Evolutionary conservation across 306 rosid species (phyloP), one percentile per base, ranked within the genome.

Genomic region (Alnus glutinosa): DNA sequence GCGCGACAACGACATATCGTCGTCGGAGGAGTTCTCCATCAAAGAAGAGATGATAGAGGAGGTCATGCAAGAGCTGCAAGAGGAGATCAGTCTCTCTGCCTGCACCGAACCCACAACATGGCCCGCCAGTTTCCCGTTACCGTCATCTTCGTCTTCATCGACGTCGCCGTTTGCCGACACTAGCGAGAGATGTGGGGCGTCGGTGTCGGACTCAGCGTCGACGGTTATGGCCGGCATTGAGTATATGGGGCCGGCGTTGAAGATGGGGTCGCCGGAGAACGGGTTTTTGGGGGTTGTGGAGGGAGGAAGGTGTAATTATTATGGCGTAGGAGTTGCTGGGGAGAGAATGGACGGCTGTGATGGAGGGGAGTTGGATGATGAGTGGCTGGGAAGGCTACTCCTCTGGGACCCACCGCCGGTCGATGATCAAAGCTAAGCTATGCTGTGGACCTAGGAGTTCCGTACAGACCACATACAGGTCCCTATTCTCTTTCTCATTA

Each of bases 181-280:
- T 1, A 49, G 79, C 30, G 83, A 81, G 82, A 85, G 80, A 58
- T 85, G 85, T 28, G 85, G 85, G 58, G 78, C 78, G 34, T 82
- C 80, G 8, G 67, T 85, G 5, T 85, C 85, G 2, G 80, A 85
- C 71, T 44, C 74, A 49, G 71, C 47, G 36, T 85, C 85, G 30
- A 81, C 83, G 7, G 78, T 81, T 49, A 81, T 85, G 88, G 80
- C 78, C 2, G 85, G 88, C 0, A 12, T 81, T 12, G 75, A 69
- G 77, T 69, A 42, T 9, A 62, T 54, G 44, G 71, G 75, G 11
- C 18, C 51, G 18, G 11, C 58, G 51, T 39, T 71, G 34, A 34
- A 23, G 10, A 19, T 9, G 13, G 42, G 32, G 5, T 7, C 36
- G 19, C 44, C 73, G 37, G 19, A 34, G 55, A 18, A 16, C 42